Evolutionary conservation across 768 basidiomycete species (phyloP), one percentile per base, ranked within the genome.

Genomic region (Gloeopeniophorella convolvens): DNA sequence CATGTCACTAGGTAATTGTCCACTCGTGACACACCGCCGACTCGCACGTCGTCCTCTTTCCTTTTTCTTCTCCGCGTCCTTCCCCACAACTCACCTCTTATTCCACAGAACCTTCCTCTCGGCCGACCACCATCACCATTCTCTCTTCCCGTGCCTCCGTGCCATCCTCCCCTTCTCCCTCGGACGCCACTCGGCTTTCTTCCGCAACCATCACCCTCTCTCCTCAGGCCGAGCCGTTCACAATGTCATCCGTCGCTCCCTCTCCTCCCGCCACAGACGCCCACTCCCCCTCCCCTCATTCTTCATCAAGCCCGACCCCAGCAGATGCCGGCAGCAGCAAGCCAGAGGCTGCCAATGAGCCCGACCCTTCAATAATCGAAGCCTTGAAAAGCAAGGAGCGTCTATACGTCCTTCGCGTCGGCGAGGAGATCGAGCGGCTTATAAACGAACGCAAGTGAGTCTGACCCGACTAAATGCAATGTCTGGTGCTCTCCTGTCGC

Each of bases 311-410:
- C 12, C 61, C 63, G 31, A 45, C 50, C 7, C 64, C 67, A 23
- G 57, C 56, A 1, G 70, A 68, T 36, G 47, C 53, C 48, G 64
- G 62, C 8, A 61, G 48, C 8, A 61, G 48, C 12, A 59, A 56
- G 49, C 31, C 52, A 27, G 66, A 63, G 28, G 31, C 44, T 41
- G 57, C 57, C 32, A 35, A 64, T 48, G 86, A 86, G 54, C 78
- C 82, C 56, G 89, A 91, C 72, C 74, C 79, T 9, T 83, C 85
- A 66, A 89, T 92, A 60, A 61, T 91, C 60, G 89, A 92, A 65
- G 89, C 90, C 18, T 83, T 92, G 56, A 80, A 74, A 67, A 83
- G 83, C 75, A 92, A 92, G 71, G 89, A 92, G 67, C 77, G 89
- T 63, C 74, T 92, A 55, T 92, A 83, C 66, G 88, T 92, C 40